Percentiles rank a stretch among this genome's conserved stretches.
Evolutionary conservation across 2,329 filamentous ascomycete genomes (phyloP).

Genomic region (Fonsecaea pedrosoi): DNA sequence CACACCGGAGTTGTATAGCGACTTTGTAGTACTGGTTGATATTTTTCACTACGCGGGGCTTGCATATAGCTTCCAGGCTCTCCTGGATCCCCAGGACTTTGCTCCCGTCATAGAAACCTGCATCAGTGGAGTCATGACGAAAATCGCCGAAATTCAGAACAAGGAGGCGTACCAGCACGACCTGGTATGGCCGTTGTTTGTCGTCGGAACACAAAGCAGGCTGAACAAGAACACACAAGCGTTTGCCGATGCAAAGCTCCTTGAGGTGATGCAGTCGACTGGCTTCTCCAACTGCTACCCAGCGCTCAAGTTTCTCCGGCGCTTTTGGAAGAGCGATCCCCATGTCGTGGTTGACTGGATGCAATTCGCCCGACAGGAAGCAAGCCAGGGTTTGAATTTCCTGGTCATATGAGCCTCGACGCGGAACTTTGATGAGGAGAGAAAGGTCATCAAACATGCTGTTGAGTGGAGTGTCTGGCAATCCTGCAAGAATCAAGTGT

Average conservation of each 20-base stretch:
- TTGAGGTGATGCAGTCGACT: slow-evolving; percentile 29
- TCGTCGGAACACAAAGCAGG: slow-evolving; percentile 40
- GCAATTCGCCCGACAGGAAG: slow-evolving; percentile 29
- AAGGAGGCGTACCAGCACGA: slow-evolving; percentile 39
- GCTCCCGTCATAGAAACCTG: slow-evolving; percentile 14
- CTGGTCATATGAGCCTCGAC: slow-evolving; percentile 28
- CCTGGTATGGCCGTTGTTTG: slow-evolving; percentile 43
- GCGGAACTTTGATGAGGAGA: not conserved
- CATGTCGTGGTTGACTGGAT: slow-evolving; percentile 21
- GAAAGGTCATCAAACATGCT: not conserved
- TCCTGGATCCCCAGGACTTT: slow-evolving; percentile 28
- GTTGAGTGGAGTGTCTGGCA: not conserved
- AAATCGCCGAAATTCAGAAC: slow-evolving; percentile 25
- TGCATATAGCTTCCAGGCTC: slow-evolving; percentile 41
- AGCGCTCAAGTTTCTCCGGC: slow-evolving; percentile 36
- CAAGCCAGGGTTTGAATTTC: slow-evolving; percentile 23
- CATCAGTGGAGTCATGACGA: slow-evolving; percentile 15
- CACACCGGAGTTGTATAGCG: slow-evolving; percentile 24
- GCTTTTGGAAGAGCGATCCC: slow-evolving; percentile 33
- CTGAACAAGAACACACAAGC: slow-evolving; percentile 19
- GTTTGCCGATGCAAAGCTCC: slow-evolving; percentile 24
- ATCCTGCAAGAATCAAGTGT: slow-evolving; percentile 9
- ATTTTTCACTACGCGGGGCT: slow-evolving; percentile 43
- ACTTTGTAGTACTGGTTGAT: slow-evolving; percentile 39
- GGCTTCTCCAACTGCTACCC: slow-evolving; percentile 31